phyloP scores from a whole-genome alignment of 371 early-diverging fungal species.

The Rhizopus microsporus region DNA sequence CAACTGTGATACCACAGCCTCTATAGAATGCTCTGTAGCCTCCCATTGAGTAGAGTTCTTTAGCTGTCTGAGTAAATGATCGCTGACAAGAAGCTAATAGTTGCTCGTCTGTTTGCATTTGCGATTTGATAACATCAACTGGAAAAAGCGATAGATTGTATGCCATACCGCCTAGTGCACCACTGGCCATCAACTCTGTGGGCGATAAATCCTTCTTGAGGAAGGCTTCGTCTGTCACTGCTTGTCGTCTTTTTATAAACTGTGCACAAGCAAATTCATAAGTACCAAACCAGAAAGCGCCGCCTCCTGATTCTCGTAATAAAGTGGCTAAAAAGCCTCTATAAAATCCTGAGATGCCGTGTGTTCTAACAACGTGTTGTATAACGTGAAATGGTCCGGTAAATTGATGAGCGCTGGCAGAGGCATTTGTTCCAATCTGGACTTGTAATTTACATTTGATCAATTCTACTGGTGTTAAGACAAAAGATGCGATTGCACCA shows the following conservation, averaged over 20 bases:
- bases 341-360: conserved; percentile 85
- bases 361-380: conserved; percentile 58
- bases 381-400: conserved; percentile 79
- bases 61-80: conserved; percentile 61
- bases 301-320: conserved; percentile 90
- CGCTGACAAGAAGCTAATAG: conserved; percentile 25
- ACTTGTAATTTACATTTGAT: conserved; percentile 96
- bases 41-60: conserved; percentile 72
- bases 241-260: conserved; percentile 54
- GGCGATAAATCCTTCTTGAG: conserved; percentile 64
- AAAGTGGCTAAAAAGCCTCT: conserved; percentile 89
- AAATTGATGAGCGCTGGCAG: conserved; percentile 33
- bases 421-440: conserved; percentile 47
- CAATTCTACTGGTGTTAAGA: conserved; percentile 94
- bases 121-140: conserved; percentile 93
- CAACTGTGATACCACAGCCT: conserved; percentile 91
- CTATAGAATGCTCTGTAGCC: conserved; percentile 90
- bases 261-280: conserved; percentile 80
- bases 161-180: conserved; percentile 91
- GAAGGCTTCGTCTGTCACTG: conserved; percentile 19
- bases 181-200: conserved; percentile 79
- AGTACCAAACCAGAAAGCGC: conserved; percentile 94
- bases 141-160: conserved; percentile 92
- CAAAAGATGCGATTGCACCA: conserved; percentile 83
- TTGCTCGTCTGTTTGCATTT: conserved; percentile 88